Base-by-base conservation (phyloP, 768 basidiomycete species). In the Tulasnella sp. region DNA sequence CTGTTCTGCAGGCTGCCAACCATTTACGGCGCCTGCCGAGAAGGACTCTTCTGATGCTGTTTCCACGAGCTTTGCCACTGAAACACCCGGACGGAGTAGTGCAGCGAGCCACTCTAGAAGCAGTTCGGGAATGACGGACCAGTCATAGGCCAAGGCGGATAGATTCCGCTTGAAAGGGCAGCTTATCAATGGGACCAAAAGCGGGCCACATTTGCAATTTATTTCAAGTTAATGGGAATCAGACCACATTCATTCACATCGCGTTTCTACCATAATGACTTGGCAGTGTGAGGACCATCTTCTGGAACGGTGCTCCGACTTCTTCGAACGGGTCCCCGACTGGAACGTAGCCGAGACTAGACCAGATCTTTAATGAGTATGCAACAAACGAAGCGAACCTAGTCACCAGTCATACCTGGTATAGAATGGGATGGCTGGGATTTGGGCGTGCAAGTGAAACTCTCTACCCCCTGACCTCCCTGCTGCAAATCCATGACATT, bases 241-340 rank as follows among this genome's bases (percentile, higher is more conserved):
- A 9, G 18, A 16, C 44, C 34, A 68, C 3, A 34, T 34, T 77
- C 42, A 36, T 77, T 62, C n/a, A 56, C 73, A 27, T 68, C 42
- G 40, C 9, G 2, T 48, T 42, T 42, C 39, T 34, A 34, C 62
- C 39, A 36, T 31, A 10, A 40, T 74, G 9, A 9, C 5, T 31
- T 27, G 39, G 34, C 58, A 80, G 76, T 6, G 39, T 40, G 38
- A 77, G 78, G 80, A 91, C 88, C 94, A 95, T 94, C 85, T 90
- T 91, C 84, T 95, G 94, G 88, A 95, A 94, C 79, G 93, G 94
- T 83, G 90, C 94, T 42, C 94, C 94, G 44, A 93, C 94, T 86
- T 92, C 93, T 85, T 93, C 92, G 86, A 93, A 94, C 84, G 90
- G 89, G 36, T 88, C 88, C 81, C 92, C 92, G 91, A 27, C 79